Conservation (phyloP, 1,284 basidiomycete genomes). For the Pholiota adiposa region DNA sequence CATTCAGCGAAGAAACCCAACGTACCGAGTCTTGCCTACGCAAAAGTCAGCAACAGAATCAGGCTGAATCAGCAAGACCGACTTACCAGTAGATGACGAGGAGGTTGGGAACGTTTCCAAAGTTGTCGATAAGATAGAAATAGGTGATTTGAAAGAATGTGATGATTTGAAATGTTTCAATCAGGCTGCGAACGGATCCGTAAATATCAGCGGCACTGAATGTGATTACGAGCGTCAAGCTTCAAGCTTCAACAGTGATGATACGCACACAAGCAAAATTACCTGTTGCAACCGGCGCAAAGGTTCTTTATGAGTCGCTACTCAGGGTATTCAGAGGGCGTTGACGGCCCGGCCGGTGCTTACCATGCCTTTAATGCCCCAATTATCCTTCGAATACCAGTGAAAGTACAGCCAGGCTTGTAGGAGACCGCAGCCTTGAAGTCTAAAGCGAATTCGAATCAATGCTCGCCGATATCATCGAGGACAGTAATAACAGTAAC, state of each 20-base stretch:
- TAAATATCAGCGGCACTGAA: background rate
- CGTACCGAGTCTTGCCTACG: constrained; percentile 20
- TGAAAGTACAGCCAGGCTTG: constrained; percentile 30
- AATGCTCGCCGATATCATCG: background rate
- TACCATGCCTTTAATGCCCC: constrained; percentile 24
- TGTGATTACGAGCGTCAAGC: no score
- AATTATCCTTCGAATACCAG: constrained; percentile 25
- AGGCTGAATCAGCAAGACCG: background rate
- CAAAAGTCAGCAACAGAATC: background rate
- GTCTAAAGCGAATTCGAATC: constrained; percentile 1
- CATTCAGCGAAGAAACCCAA: no score
- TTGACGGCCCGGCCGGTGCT: no score
- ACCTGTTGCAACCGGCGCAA: background rate
- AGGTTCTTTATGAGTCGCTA: background rate
- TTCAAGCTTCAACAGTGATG: background rate
- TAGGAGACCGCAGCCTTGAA: constrained; percentile 29
- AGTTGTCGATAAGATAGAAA: constrained; percentile 22
- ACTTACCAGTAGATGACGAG: constrained; percentile 20
- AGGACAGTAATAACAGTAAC: background rate
- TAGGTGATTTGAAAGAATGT: constrained; percentile 23
- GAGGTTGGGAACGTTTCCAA: constrained; percentile 20
- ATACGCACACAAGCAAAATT: constrained; percentile 5
- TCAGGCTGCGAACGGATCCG: constrained; percentile 5
- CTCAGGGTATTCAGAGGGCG: no score
- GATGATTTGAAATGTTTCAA: constrained; percentile 25